Evolutionary conservation across 2,329 filamentous ascomycete species (phyloP), one percentile per base, ranked within the genome.

Genomic region (Aspergillus japonicus): DNA sequence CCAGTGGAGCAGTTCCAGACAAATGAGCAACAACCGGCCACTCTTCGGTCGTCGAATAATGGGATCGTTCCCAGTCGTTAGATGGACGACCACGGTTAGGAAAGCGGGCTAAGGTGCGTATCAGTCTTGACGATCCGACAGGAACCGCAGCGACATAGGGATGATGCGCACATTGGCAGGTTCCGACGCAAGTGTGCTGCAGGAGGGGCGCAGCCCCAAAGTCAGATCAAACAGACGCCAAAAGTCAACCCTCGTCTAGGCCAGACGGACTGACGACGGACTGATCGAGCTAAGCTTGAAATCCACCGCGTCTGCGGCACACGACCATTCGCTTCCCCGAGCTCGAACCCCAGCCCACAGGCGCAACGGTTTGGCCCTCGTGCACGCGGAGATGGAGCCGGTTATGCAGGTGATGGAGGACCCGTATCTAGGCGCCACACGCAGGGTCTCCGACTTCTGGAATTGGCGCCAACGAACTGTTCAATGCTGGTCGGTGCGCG

Each of bases 391-490:
- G 63, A 68, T 68, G 66, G 68, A 69, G 64, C 66, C 72, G 71
- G 70, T 59, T 73, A 73, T 75, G 72, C 71, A 75, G 65, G 73
- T 70, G 66, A 74, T 8, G 71, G 58, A 65, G 39, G 66, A 66
- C 68, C 66, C 64, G 66, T 67, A 60, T 63, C 61, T 62, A 62
- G 58, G 59, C 64, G 65, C 63, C 63, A 63, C 63, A 63, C 64
- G 56, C 62, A 67, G 65, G 63, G 61, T 66, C 61, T 63, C 60
- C 62, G 60, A 57, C 57, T 59, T 16, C 57, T 60, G 53, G 64
- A 62, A 62, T 56, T 59, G 65, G 66, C 69, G 68, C 68, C 64
- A 59, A 64, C 59, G 54, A 61, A 62, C 61, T 62, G 58, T 67
- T 65, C 62, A 50, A 47, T 60, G 47, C 53, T 60, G 56, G 60